Evolutionary conservation across 1,284 basidiomycete species (phyloP).

Genomic region (Papiliotrema flavescens): DNA sequence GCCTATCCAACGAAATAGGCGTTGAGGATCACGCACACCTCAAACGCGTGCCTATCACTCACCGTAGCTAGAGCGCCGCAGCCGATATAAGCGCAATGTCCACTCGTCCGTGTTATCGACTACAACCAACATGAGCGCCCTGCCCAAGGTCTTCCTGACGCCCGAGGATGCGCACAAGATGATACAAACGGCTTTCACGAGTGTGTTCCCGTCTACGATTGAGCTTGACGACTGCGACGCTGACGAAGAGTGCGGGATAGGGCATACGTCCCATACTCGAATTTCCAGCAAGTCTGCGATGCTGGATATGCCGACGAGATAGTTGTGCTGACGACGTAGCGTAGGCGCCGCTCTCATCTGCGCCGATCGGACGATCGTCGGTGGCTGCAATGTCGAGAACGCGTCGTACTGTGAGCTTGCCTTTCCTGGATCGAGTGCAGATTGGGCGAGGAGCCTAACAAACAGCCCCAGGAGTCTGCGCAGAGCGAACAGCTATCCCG

Average conservation of each 20-base stretch:
- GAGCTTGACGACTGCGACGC: background rate
- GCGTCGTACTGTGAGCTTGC: constrained; percentile 71
- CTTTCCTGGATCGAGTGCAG: no score
- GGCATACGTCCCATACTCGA: constrained; percentile 72
- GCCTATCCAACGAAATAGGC: no score
- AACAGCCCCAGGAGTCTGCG: constrained; percentile 63
- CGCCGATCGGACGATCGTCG: constrained; percentile 66
- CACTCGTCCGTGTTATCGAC: background rate
- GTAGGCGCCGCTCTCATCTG: constrained; percentile 80
- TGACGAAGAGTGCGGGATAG: constrained; percentile 55
- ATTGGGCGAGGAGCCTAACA: background rate
- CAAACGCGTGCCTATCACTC: no score
- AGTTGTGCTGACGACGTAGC: constrained; percentile 15
- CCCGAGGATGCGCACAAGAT: constrained; percentile 32
- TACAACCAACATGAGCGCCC: background rate
- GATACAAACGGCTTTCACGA: constrained; percentile 29
- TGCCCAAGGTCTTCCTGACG: no score
- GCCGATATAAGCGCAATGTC: background rate
- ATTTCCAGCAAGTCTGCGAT: constrained; percentile 58
- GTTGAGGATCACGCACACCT: no score
- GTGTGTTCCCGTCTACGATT: constrained; percentile 12
- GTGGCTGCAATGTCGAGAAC: constrained; percentile 85
- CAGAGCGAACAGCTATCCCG: constrained; percentile 80
- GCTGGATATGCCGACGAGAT: background rate
- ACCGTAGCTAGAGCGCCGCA: no score